These are phyloP conservation scores for Pythium apleroticum DNA, from an alignment of 352 stramenopile genomes.

Conservation along the genomic window DNA sequence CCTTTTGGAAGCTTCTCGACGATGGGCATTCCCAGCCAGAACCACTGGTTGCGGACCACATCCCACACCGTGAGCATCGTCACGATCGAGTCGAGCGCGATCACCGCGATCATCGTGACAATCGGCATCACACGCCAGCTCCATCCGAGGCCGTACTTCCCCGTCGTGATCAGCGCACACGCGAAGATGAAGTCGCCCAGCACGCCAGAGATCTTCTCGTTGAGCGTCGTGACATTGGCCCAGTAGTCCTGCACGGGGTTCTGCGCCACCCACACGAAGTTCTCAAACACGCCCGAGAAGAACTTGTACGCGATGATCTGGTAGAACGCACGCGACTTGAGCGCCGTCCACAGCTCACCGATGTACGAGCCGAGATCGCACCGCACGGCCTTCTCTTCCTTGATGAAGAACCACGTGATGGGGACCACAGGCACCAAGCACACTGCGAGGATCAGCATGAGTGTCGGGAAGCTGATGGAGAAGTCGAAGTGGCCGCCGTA, in stretches of 20 bases:
- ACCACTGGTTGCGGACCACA: conserved; percentile 26
- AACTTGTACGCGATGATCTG: not conserved
- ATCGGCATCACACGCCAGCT: conserved; percentile 43
- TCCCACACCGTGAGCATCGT: conserved; percentile 43
- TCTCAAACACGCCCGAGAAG: not conserved
- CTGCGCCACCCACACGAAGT: not conserved
- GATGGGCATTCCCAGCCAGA: conserved; percentile 20
- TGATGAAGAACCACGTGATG: conserved; percentile 26
- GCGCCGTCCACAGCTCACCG: conserved; percentile 17
- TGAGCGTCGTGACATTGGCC: conserved; percentile 39
- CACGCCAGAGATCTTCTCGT: conserved; percentile 40
- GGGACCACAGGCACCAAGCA: conserved; percentile 19
- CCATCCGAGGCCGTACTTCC: conserved; percentile 49
- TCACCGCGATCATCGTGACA: conserved; percentile 31
- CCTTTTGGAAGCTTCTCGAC: conserved; percentile 36
- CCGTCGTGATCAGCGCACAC: conserved; percentile 33
- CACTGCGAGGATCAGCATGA: conserved; percentile 50
- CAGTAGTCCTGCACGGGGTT: conserved; percentile 15
- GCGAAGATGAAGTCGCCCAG: conserved; percentile 37
- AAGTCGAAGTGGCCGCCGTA: conserved; percentile 56
- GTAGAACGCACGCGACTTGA: conserved; percentile 18
- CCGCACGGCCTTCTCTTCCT: conserved; percentile 23
- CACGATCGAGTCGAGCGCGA: conserved; percentile 35
- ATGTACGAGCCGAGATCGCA: conserved; percentile 21
- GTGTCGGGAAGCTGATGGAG: conserved; percentile 39